Base-by-base conservation (phyloP, 2,329 filamentous ascomycete species). In the Penicillium sp. region DNA sequence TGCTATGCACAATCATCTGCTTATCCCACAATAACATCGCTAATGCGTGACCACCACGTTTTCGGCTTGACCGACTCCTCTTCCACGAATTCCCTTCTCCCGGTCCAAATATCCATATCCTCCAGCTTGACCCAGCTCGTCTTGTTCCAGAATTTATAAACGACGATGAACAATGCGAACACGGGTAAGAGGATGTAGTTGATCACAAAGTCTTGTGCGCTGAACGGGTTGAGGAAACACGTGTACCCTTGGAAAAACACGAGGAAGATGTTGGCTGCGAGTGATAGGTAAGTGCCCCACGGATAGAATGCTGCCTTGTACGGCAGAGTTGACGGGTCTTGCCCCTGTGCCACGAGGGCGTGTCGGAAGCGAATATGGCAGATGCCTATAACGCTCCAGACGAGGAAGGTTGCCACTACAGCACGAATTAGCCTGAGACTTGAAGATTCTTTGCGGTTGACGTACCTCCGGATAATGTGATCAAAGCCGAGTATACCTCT, bases 131-230 rank as follows among this genome's bases (percentile, higher is more conserved):
- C 68, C 42, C 69, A 59, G 44, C 60, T 64, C 2, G 73, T 74
- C 52, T 67, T 70, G 49, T 70, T 66, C 50, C 64, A 68, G 9
- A 79, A 52, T 55, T 81, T 82, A 62, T 77, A 81, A 0, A 67
- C 69, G 16, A 76, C 52, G 31, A 73, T 76, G 22, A 80, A 73
- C 2, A 78, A 49, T 1, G 69, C 67, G 51, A 81, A 82, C 2
- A 81, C 64, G 1, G 77, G 78, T 1, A 82, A 55, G 57, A 83
- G 71, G 47, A 81, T 78, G 58, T 83, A 83, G 53, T 78, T 79
- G 45, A 80, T 74, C 27, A 83, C 77, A 58, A 83, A 82, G 8
- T 70, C 72, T 1, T 75, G 75, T 0, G 74, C 71, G 28, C 73
- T 74, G 56, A 80, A 83, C 0, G 77, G 79, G 38, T 72, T 72